These are phyloP conservation scores for Penicillium rolfsii DNA, from an alignment of 2,329 filamentous ascomycete species.

Conservation along the genomic window DNA sequence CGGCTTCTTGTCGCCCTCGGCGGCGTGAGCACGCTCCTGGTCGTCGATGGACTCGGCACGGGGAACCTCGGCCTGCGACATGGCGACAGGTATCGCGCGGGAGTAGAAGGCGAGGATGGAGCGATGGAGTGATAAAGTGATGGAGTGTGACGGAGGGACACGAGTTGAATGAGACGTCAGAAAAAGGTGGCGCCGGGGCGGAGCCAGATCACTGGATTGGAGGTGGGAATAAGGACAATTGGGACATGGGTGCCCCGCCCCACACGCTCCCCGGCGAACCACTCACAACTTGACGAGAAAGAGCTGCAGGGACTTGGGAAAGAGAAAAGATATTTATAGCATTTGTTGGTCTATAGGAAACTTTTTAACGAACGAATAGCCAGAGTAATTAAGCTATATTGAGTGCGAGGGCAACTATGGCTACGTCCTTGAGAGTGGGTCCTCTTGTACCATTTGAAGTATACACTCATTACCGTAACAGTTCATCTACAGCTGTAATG, in stretches of 20 bases:
- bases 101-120: slow-evolving; percentile 1
- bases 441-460: background rate
- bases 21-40: slow-evolving; percentile 45
- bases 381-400: background rate
- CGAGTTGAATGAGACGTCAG: slow-evolving; percentile 27
- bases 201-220: slow-evolving; percentile 22
- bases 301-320: background rate
- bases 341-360: background rate
- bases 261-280: slow-evolving; percentile 9
- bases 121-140: slow-evolving; percentile 5
- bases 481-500: background rate
- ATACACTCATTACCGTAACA: background rate
- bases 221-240: background rate
- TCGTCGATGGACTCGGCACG: slow-evolving; percentile 50
- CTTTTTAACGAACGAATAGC: background rate
- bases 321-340: background rate
- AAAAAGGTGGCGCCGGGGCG: slow-evolving; percentile 32
- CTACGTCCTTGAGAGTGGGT: background rate
- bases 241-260: slow-evolving; percentile 17
- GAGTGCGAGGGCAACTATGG: too few species aligned
- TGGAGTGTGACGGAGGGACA: slow-evolving; percentile 1
- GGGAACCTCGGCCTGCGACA: slow-evolving; percentile 49
- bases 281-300: background rate
- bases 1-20: slow-evolving; percentile 68
- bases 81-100: slow-evolving; percentile 28